phyloP scores from a whole-genome alignment of 2,329 filamentous ascomycete species.

The Onygenales sp. region DNA sequence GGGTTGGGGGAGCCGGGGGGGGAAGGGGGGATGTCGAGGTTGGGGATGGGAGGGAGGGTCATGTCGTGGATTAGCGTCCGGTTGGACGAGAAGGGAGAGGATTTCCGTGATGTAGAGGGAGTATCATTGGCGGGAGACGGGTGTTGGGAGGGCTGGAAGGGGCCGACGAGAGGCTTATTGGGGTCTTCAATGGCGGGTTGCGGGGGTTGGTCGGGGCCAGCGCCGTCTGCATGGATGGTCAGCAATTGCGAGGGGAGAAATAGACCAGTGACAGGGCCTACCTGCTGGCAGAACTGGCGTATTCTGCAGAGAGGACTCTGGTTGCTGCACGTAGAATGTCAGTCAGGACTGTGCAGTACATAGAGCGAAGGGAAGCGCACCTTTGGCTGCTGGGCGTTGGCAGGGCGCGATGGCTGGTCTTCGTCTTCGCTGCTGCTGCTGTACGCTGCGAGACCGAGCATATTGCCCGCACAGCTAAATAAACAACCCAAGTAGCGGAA shows the following conservation, averaged over 20 bases:
- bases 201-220: background rate
- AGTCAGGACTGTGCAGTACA: background rate
- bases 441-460: conserved; percentile 35
- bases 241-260: background rate
- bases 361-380: background rate
- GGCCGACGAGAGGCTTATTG: conserved; percentile 24
- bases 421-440: conserved; percentile 39
- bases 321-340: background rate
- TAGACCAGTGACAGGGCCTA: background rate
- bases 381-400: conserved; percentile 8
- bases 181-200: conserved; percentile 9
- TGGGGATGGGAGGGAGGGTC: conserved; percentile 40
- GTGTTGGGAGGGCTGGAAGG: conserved; percentile 17
- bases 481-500: background rate
- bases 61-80: conserved; percentile 46
- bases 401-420: conserved; percentile 4
- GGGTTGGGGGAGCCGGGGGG: conserved; percentile 37
- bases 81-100: conserved; percentile 42
- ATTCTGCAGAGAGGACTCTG: too few relatives aligned
- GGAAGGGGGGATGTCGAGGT: conserved; percentile 36
- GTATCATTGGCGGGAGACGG: conserved; percentile 6
- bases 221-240: background rate
- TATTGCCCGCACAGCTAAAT: conserved; percentile 9
- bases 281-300: background rate
- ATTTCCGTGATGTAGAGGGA: background rate